phyloP scores from a whole-genome alignment of 108 stramenopile genomes.

The Schizochytrium sp. region DNA sequence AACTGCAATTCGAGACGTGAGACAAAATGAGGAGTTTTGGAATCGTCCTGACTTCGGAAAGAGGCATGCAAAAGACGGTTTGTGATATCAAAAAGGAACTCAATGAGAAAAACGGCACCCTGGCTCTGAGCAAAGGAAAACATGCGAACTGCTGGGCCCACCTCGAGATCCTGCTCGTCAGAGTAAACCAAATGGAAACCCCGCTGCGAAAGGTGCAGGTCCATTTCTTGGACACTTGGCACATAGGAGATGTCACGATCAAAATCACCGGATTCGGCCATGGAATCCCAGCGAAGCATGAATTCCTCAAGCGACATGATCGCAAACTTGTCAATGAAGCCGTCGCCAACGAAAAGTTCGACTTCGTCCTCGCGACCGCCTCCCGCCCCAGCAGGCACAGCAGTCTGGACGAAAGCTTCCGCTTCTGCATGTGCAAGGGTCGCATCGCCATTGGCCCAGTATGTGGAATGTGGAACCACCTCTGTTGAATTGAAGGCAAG shows the following conservation, averaged over 20 bases:
- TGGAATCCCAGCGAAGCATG: constrained; percentile 1
- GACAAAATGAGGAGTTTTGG: neutral
- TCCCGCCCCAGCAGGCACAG: neutral
- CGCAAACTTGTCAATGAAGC: neutral
- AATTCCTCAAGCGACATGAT: neutral
- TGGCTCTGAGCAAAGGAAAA: neutral
- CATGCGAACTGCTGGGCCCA: neutral
- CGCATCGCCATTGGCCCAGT: too few species aligned
- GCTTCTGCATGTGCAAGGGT: neutral
- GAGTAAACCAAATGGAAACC: neutral
- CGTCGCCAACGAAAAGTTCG: neutral
- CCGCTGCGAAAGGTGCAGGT: neutral
- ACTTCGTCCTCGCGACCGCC: neutral
- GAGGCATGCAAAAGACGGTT: neutral
- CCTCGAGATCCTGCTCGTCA: neutral
- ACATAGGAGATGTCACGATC: neutral
- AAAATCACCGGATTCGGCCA: neutral
- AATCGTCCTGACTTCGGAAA: neutral
- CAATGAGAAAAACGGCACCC: neutral
- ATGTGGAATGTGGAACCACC: neutral
- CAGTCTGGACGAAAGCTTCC: neutral
- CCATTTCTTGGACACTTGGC: neutral
- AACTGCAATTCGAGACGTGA: neutral
- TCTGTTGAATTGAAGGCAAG: neutral
- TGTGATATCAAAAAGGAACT: neutral